Base-by-base conservation (phyloP, 768 basidiomycete genomes). In the Trametes gibbosa region DNA sequence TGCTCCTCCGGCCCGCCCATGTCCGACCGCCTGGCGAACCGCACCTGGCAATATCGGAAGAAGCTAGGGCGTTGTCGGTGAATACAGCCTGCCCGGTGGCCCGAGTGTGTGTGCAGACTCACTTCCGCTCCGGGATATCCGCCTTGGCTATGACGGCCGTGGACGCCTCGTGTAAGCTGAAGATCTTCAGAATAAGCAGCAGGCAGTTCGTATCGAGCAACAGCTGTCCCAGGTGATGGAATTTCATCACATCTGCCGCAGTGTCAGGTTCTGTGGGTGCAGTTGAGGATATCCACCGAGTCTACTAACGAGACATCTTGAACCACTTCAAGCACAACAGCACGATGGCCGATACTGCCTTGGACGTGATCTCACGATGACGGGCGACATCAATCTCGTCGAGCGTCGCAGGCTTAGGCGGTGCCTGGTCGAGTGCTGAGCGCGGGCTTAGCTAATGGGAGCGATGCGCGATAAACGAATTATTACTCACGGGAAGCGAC, bases 341-440 rank as follows among this genome's bases (percentile, higher is more conserved):
- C 25, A 99, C 73, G 57, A 98, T 97, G 1, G 95, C 96, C 14
- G 97, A 98, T 4, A 97, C 92, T 0, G 95, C 95, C 72, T 99
- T 99, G 12, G 92, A 93, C 0, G 92, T 97, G 65, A 99, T 95
- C 73, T 99, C 97, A 39, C 96, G 90, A 74, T 98, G 96, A 12
- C 97, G 85, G 24, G 86, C 88, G 29, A 95, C 89, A 69, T 99
- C 97, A 49, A 92, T 85, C 65, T 99, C 96, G 59, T 98, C 95
- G 13, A 94, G 74, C 0, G 88, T 90, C 4, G 85, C 89, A 2
- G 90, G 88, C 1, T 84, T 83, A 0, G 78, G 74, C 12, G 83
- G 79, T 3, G 81, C 80, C 58, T 84, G 86, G 50, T 89, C 87
- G 59, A 83, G 80, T 5, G 85, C 86, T 82, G 51, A 46, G 46